Evolutionary conservation across 1,284 basidiomycete species (phyloP).

Genomic region (Pseudozyma pruni): DNA sequence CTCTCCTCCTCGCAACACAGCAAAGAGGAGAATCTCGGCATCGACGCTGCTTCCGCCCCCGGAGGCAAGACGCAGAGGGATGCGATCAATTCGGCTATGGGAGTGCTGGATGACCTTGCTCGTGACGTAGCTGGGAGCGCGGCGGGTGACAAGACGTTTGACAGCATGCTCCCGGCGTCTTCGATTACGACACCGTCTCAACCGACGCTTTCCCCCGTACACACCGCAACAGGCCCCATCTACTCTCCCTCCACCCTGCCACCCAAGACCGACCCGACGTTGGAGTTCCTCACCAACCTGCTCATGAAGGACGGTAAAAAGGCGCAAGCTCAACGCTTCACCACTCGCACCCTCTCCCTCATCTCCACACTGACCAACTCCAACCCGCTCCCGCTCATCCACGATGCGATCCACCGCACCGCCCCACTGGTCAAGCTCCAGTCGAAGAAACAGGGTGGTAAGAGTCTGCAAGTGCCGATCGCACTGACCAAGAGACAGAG

Average conservation of each 20-base stretch:
- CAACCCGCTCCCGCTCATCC: conserved; percentile 67
- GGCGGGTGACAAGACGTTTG: neutral
- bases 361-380: conserved; percentile 62
- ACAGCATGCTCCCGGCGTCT: too few species aligned
- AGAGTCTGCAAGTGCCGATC: conserved; percentile 67
- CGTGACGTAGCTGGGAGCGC: conserved; percentile 6
- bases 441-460: conserved; percentile 67
- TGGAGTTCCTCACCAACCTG: conserved; percentile 67
- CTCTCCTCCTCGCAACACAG: conserved; percentile 2
- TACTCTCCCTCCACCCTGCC: conserved; percentile 53
- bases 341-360: conserved; percentile 60
- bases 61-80: conserved; percentile 30
- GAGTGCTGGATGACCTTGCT: conserved; percentile 30
- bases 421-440: conserved; percentile 67
- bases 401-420: conserved; percentile 64
- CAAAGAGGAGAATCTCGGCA: conserved; percentile 25
- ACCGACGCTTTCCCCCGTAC: conserved; percentile 5
- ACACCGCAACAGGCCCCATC: conserved; percentile 13
- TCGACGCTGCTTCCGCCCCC: neutral
- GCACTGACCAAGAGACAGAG: conserved; percentile 66
- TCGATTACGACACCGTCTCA: conserved; percentile 16
- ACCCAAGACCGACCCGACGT: conserved; percentile 56
- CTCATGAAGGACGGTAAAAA: conserved; percentile 70
- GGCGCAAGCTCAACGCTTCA: conserved; percentile 63
- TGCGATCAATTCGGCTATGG: conserved; percentile 35